Base-by-base conservation (phyloP, 2,329 filamentous ascomycete species). In the Phaeosphaeria sp. region DNA sequence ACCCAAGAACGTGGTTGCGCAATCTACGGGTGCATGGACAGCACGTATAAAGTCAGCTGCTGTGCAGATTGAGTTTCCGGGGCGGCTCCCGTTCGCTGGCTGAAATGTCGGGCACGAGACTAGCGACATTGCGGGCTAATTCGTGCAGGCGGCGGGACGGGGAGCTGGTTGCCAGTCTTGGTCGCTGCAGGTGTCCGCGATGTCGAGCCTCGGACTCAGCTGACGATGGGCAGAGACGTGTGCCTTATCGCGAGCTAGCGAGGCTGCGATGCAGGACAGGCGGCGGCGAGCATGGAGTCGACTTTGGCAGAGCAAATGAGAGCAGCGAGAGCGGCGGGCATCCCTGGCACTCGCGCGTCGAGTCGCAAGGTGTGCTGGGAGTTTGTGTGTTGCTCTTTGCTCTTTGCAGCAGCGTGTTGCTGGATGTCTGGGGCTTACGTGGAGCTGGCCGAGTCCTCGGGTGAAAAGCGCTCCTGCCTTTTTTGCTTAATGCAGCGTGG, bases 201-300 rank as follows among this genome's bases (percentile, higher is more conserved):
- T 21, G 52, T 43, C n/a, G 43, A 59, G 55, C 59, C 62, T 59
- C 59, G 60, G 59, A 58, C 55, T 50, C 62, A 64, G 63, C 59
- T 68, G 62, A 60, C 53, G 47, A 62, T 58, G 59, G 27, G 39
- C 54, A 50, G 33, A 61, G 54, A 52, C 48, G 27, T 22, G 52
- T 25, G 57, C 53, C 52, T 44, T 58, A 59, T 59, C 55, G 47
- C 41, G 49, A 53, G 58, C 52, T 56, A 59, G 56, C 51, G 59
- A 58, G 22, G 23, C 48, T 46, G 59, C 27, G 48, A 52, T 22
- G 59, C 56, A 52, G n/a, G 56, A 30, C 46, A 55, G 36, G 23
- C 22, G 48, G 48, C 41, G 30, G 47, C 52, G 13, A 17, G 21
- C 44, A 39, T 18, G 49, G 36, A 42, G 36, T 58, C 22, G 47